Base-by-base conservation (phyloP, 208 protist species). In the Herpetomonas samuelpessoai region DNA sequence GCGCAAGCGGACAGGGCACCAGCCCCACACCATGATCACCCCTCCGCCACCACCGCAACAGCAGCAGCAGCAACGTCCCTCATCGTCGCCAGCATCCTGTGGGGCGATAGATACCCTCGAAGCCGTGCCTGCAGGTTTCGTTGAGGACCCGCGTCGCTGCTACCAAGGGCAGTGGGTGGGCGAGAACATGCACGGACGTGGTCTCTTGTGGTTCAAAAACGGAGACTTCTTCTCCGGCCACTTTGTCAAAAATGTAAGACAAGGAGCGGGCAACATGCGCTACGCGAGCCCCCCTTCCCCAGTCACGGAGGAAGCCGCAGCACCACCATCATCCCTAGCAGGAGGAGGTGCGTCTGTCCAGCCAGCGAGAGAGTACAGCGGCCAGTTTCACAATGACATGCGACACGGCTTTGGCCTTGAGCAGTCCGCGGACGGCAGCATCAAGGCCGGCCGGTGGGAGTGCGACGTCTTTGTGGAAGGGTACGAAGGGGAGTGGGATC, bases 81-180 rank as follows among this genome's bases (percentile, higher is more conserved):
- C 47, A 52, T 14, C 22, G 6, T 14, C 47, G 47, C 10, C 47
- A 52, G 21, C 47, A 3, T 3, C 27, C 24, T 3, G 30, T 21
- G 19, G n/a, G 16, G 12, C 53, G 10, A 10, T 29, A 1, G 12
- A 27, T 18, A 1, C 19, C 6, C 22, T 4, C 30, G 55, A 0
- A 47, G 53, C n/a, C 19, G 45, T 7, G 47, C 21, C 21, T 16
- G 49, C 57, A 57, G 61, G 49, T 46, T 65, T 2, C n/a, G 49
- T 31, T 39, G 31, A 28, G 9, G 41, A 14, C 30, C 4, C 47
- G 31, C 2, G 48, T 10, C 14, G 39, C 0, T 95, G 89, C 57
- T 97, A 96, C 59, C 86, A 97, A 44, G 92, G 92, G 1, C 79
- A 90, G 62, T 97, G 92, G 92, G 62, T 74, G 21, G 89, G 82